Evolutionary conservation across 257 asterid genomes (phyloP), one percentile per base, ranked within the genome.

Genomic region (Gynochthodes officinalis): DNA sequence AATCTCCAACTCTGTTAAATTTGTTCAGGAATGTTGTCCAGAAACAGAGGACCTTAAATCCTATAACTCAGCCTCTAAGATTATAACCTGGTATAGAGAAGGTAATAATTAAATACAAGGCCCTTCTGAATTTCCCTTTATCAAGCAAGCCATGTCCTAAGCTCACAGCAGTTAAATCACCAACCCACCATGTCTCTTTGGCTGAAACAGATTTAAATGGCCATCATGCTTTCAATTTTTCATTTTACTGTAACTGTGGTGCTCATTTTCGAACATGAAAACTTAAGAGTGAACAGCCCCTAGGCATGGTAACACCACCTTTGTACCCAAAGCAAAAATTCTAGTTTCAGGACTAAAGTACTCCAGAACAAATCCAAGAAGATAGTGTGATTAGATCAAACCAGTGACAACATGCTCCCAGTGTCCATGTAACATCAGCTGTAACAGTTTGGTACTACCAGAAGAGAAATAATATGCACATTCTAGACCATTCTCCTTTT

Each of bases 341-440:
- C 15, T 30, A 30, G 10, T 60, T 60, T 7, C 44, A 30, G 44
- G 43, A 60, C 0, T 58, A 58, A 30, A 28, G 27, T 15, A 60
- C 23, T 60, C 43, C 7, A 28, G 13, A 60, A 60, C 66, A 4
- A 13, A 30, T 27, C 32, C 0, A 4, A 14, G 30, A 10, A 59
- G 42, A 59, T 12, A 28, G 7, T 28, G 1, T 59, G 42, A 30
- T 27, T 21, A 3, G 39, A 28, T 13, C 30, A 15, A 32, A 53
- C 30, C 21, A 5, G 21, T 65, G 67, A 39, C 48, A 37, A 52
- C 42, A 40, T 30, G 55, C 62, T 57, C 78, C 78, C 43, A 49
- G 60, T 75, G 73, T 43, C 78, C 73, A 74, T 46, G 78, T 66
- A 67, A 75, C 69, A 57, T 44, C 33, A 46, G 50, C 54, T 19